These are phyloP conservation scores for Seminavis robusta DNA, from an alignment of 108 stramenopile genomes.

Conservation along the genomic window DNA sequence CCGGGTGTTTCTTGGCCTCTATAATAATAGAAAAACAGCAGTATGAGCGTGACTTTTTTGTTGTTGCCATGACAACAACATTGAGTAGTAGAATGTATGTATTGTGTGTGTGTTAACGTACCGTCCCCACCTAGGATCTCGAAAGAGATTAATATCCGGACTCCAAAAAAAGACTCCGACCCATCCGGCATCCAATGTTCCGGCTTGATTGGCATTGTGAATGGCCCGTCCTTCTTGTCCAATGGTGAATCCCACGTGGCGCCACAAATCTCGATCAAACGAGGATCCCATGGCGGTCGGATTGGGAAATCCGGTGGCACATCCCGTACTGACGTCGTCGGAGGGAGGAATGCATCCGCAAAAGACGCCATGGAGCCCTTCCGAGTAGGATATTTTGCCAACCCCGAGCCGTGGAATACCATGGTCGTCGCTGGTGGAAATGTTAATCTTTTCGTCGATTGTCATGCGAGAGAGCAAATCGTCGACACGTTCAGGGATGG, in stretches of 20 bases:
- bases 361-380: no score
- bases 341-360: no score
- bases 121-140: slow-evolving; percentile 77
- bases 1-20: slow-evolving; percentile 22
- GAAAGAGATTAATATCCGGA: slow-evolving; percentile 61
- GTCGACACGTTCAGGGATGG: no score
- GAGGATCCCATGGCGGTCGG: slow-evolving; percentile 42
- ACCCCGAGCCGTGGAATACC: no score
- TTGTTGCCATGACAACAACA: neutral
- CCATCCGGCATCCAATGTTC: slow-evolving; percentile 19
- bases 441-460: slow-evolving; percentile 8
- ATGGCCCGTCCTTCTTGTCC: slow-evolving; percentile 40
- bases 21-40: neutral
- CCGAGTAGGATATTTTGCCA: no score
- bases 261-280: slow-evolving; percentile 51
- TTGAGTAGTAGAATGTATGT: neutral
- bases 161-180: slow-evolving; percentile 57
- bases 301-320: slow-evolving; percentile 49
- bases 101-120: neutral
- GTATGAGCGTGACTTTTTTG: neutral
- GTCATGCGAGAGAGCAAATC: slow-evolving; percentile 10
- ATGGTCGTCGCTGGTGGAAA: no score
- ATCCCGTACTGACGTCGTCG: no score
- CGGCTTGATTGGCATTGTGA: slow-evolving; percentile 26
- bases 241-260: slow-evolving; percentile 39